Base-by-base conservation (phyloP, 345 rosid species). In the Hibiscus mutabilis region DNA sequence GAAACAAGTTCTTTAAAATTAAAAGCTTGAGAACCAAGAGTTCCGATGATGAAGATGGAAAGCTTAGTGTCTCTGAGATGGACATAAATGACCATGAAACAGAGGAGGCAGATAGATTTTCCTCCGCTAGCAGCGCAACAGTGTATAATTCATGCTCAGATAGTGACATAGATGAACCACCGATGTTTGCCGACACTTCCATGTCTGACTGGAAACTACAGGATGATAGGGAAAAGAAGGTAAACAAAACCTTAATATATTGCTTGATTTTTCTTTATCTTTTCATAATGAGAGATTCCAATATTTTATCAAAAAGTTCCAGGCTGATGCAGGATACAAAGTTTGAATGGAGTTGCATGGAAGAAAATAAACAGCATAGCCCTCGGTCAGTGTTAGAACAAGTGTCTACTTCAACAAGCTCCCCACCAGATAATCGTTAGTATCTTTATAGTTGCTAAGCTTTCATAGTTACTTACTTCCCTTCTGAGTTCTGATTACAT, bases 81-180 rank as follows among this genome's bases (percentile, higher is more conserved):
- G 53, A 49, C 18, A 49, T 49, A 49, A 49, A 49, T 5, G 14
- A 49, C 18, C 7, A 15, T 14, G 53, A 73, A 74, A 80, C 35
- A 25, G 73, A 64, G 63, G 83, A 81, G 21, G 25, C 62, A 0
- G 77, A 77, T 60, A 49, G 61, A 49, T 74, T 64, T 79, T 82
- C 82, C 61, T 68, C 80, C 2, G 69, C 76, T 18, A 78, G 81
- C 67, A 52, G 76, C 75, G 60, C 73, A 56, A 78, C 81, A 18
- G 75, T 74, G 51, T 80, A 73, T 33, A 62, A 77, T 74, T 84
- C 86, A 58, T 79, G 78, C 67, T 56, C 79, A 2, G 76, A 76
- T 3, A 77, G 70, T 49, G 79, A 79, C 60, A 67, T 29, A 16
- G 84, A 80, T 79, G 84, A 79, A 64, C 33, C 73, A 4, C 66